These are phyloP conservation scores for Cicer pinnatifidum DNA, from an alignment of 306 rosid genomes.

Conservation along the genomic window DNA sequence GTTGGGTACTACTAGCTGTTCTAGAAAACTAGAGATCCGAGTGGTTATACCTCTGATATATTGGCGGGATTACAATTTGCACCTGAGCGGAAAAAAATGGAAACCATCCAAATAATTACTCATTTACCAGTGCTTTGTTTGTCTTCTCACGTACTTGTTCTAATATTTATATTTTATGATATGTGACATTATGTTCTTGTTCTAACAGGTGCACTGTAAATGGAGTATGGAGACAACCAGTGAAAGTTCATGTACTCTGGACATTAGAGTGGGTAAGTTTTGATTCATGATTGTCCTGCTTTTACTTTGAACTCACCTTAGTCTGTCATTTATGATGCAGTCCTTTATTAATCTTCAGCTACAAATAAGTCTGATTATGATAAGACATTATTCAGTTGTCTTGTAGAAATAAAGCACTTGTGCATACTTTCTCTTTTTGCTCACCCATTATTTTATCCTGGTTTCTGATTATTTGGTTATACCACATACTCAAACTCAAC, in stretches of 20 bases:
- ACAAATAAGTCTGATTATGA: constrained; percentile 21
- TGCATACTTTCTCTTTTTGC: constrained; percentile 5
- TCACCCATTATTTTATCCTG: constrained; percentile 1
- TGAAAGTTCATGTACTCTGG: constrained; percentile 70
- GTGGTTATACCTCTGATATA: constrained; percentile 16
- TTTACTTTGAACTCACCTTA: constrained; percentile 12
- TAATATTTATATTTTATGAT: constrained; percentile 30
- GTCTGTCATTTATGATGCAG: constrained; percentile 22
- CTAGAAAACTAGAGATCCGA: constrained; percentile 15
- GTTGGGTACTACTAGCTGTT: constrained; percentile 8
- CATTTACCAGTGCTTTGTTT: constrained; percentile 2
- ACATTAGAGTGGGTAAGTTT: constrained; percentile 85
- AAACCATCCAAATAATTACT: constrained; percentile 17
- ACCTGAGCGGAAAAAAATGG: constrained; percentile 9
- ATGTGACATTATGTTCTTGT: constrained; percentile 42
- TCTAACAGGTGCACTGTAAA: constrained; percentile 80
- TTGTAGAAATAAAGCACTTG: constrained; percentile 8
- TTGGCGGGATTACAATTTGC: constrained; percentile 21
- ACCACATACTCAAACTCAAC: not conserved
- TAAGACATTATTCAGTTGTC: constrained; percentile 13
- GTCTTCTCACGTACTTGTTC: constrained; percentile 22
- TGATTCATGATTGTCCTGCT: constrained; percentile 39
- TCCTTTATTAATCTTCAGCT: constrained; percentile 26
- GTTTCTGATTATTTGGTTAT: not conserved
- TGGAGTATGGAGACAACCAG: constrained; percentile 68